Conservation (phyloP, 495 filamentous ascomycete species). For the Penicillium paradoxum region DNA sequence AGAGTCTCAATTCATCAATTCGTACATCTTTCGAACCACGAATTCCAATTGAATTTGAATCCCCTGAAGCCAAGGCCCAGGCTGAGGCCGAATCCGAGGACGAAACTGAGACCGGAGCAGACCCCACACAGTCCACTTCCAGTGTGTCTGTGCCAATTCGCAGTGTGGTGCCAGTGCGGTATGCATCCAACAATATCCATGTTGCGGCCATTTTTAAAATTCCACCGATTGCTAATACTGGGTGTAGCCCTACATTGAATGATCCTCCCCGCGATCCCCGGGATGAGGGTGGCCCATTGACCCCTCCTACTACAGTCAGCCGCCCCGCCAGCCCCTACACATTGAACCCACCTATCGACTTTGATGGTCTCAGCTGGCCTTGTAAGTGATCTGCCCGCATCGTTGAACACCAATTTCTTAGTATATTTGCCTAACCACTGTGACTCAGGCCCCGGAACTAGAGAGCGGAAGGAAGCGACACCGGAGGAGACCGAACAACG, state of each 20-base stretch:
- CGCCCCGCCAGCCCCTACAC: slow-evolving; percentile 58
- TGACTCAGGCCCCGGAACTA: slow-evolving; percentile 65
- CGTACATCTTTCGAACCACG: slow-evolving; percentile 44
- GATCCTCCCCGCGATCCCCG: slow-evolving; percentile 69
- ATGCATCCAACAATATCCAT: slow-evolving; percentile 3
- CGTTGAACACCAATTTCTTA: too few relatives aligned
- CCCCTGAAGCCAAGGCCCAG: slow-evolving; percentile 5
- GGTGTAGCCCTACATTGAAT: slow-evolving; percentile 40
- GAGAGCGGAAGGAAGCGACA: slow-evolving; percentile 72
- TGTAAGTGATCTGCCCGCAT: slow-evolving; percentile 45
- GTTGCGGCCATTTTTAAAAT: not conserved
- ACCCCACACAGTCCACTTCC: slow-evolving; percentile 20
- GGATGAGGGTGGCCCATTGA: slow-evolving; percentile 55
- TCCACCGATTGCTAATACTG: slow-evolving; percentile 6
- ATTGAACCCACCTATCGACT: slow-evolving; percentile 60
- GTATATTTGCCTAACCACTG: not conserved
- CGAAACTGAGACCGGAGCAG: slow-evolving; percentile 7
- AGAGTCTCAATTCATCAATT: slow-evolving; percentile 50
- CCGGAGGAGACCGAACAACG: slow-evolving; percentile 66
- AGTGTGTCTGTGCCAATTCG: slow-evolving; percentile 12
- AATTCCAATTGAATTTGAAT: slow-evolving; percentile 37
- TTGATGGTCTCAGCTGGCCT: slow-evolving; percentile 68
- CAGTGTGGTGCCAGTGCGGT: slow-evolving; percentile 28
- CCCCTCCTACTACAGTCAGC: slow-evolving; percentile 46
- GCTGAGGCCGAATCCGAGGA: slow-evolving; percentile 1